A percentile compares a stretch with the other conserved stretches of the same genome.
Conservation (phyloP, 441 rosid species). For the Syzygium malaccense region DNA sequence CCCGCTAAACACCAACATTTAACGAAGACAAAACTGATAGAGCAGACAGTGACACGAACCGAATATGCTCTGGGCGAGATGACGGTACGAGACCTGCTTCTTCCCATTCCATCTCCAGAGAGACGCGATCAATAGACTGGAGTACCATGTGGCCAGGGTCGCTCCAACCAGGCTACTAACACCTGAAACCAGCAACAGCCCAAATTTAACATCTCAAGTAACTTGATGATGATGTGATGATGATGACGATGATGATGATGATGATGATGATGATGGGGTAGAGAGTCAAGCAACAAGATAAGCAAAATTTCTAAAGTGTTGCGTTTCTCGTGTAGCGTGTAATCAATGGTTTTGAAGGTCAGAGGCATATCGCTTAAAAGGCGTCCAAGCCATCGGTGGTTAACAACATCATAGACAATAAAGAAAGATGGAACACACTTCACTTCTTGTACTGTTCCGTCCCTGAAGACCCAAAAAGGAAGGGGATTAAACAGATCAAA, state of each 20-base stretch:
- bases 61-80: constrained; percentile 40
- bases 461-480: background rate
- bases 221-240: accelerated
- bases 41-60: constrained; percentile 12
- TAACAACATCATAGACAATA: background rate
- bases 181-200: constrained; percentile 5
- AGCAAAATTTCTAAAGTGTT: background rate
- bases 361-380: background rate
- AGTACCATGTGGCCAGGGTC: constrained; percentile 42
- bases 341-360: background rate
- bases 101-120: constrained; percentile 47
- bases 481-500: background rate
- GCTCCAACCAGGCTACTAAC: constrained; percentile 37
- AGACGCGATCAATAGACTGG: constrained; percentile 36
- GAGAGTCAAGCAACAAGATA: background rate
- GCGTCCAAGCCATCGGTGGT: background rate
- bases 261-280: accelerated
- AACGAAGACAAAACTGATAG: background rate
- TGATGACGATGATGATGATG: accelerated
- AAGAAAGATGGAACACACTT: background rate
- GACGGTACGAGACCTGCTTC: constrained; percentile 37
- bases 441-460: background rate
- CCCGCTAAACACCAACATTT: background rate
- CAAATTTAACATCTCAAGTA: background rate
- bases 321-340: background rate